Conservation (phyloP, 116 monocot species). For the Iris pallida region DNA sequence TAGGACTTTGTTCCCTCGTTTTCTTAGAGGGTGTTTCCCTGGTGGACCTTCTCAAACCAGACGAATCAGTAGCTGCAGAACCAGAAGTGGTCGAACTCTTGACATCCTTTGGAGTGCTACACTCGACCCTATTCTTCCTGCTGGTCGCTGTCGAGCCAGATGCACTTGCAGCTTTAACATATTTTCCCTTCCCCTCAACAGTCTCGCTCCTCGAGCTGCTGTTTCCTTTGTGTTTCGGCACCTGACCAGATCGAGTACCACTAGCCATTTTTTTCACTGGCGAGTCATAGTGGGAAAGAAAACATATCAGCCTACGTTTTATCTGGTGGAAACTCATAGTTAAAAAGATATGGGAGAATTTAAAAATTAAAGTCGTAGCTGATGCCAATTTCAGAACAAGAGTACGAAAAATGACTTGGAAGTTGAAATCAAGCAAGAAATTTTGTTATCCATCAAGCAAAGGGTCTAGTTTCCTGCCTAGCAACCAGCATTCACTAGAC, state of each 20-base stretch:
- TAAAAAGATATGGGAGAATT: neutral
- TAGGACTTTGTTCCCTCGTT: constrained; percentile 4
- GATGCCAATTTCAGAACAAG: neutral
- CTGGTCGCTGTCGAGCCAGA: neutral
- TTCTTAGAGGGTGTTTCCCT: constrained; percentile 25
- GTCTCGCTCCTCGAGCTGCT: constrained; percentile 8
- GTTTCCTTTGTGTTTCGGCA: constrained; percentile 6
- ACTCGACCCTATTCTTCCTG: neutral
- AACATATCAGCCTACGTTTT: neutral
- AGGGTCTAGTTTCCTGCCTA: too few relatives aligned
- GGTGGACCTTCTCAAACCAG: constrained; percentile 21
- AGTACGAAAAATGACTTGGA: too few relatives aligned
- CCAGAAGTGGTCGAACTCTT: constrained; percentile 2
- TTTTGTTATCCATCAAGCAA: too few relatives aligned
- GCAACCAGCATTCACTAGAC: too few relatives aligned
- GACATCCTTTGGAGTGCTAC: neutral
- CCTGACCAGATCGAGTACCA: constrained; percentile 10
- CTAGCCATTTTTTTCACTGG: constrained; percentile 9
- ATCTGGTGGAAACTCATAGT: neutral
- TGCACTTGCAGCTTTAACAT: neutral
- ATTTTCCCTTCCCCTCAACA: constrained; percentile 3
- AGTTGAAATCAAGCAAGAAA: too few relatives aligned
- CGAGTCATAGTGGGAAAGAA: neutral
- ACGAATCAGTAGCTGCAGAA: constrained; percentile 4
- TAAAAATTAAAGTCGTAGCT: neutral